phyloP scores from a whole-genome alignment of 345 rosid species.

The Alliaria petiolata region DNA sequence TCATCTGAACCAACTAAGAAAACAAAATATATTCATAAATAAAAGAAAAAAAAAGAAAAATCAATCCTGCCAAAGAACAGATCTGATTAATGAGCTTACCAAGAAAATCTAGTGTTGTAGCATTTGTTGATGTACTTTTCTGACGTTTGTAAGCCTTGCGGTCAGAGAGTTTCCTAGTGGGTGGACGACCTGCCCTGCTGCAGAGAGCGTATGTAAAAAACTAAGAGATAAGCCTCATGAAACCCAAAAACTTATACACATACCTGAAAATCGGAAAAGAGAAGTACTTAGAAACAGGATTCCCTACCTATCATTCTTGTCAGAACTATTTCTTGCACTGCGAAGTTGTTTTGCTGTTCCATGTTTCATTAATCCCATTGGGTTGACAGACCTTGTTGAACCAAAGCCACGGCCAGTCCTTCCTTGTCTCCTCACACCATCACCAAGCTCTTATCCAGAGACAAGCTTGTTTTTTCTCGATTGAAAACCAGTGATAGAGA shows the following conservation, averaged over 20 bases:
- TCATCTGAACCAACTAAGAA: conserved; percentile 75
- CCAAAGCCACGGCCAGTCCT: conserved; percentile 70
- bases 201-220: conserved; percentile 28
- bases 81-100: conserved; percentile 44
- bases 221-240: conserved; percentile 16
- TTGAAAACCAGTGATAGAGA: conserved; percentile 48
- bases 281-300: conserved; percentile 19
- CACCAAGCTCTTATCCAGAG: conserved; percentile 66
- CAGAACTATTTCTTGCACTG: conserved; percentile 71
- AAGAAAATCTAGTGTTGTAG: conserved; percentile 67
- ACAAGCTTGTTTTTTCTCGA: conserved; percentile 72
- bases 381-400: conserved; percentile 63
- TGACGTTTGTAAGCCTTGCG: conserved; percentile 86
- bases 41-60: conserved; percentile 9
- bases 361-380: conserved; percentile 57
- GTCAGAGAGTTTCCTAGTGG: conserved; percentile 91
- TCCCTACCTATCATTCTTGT: conserved; percentile 75
- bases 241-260: conserved; percentile 2
- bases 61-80: conserved; percentile 2
- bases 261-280: background rate
- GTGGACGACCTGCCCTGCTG: conserved; percentile 90
- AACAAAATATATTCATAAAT: conserved; percentile 23
- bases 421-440: conserved; percentile 84
- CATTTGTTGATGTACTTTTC: conserved; percentile 51
- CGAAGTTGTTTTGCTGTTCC: conserved; percentile 89